Conservation (phyloP, 257 asterid species). For the Jasminum sambac region DNA sequence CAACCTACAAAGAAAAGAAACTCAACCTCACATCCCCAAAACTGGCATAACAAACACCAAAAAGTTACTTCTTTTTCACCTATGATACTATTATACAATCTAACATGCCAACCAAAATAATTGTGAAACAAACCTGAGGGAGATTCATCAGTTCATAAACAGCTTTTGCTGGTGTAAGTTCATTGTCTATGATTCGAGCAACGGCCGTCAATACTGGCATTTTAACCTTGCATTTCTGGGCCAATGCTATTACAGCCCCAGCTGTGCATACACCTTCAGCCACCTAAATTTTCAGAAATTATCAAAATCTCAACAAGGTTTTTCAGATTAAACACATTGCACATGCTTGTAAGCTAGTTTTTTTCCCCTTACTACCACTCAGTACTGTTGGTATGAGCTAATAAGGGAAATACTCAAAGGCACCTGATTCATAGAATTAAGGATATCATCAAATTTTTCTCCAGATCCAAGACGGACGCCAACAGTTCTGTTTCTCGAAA, state of each 20-base stretch:
- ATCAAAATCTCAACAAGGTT: neutral
- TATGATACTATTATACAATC: neutral
- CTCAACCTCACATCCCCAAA: neutral
- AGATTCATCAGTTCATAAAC: constrained; percentile 87
- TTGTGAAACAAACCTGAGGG: constrained; percentile 71
- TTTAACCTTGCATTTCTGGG: constrained; percentile 84
- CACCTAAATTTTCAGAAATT: constrained; percentile 42
- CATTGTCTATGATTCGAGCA: constrained; percentile 82
- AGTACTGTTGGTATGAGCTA: neutral
- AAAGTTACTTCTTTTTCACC: neutral
- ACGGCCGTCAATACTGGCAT: constrained; percentile 94
- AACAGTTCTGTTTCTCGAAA: constrained; percentile 90
- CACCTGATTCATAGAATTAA: constrained; percentile 84
- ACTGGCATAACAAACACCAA: neutral
- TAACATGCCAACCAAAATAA: neutral
- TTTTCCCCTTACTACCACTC: neutral
- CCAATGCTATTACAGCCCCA: constrained; percentile 89
- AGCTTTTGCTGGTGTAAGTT: constrained; percentile 83
- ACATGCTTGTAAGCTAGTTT: neutral
- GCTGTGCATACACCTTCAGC: constrained; percentile 95
- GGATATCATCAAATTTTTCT: constrained; percentile 85
- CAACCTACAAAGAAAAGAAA: constrained; percentile 36
- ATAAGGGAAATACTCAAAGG: neutral
- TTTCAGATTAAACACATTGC: neutral
- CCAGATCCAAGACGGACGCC: constrained; percentile 98